Base-by-base conservation (phyloP, 2,329 filamentous ascomycete species). In the Orbilia blumenaviensis region DNA sequence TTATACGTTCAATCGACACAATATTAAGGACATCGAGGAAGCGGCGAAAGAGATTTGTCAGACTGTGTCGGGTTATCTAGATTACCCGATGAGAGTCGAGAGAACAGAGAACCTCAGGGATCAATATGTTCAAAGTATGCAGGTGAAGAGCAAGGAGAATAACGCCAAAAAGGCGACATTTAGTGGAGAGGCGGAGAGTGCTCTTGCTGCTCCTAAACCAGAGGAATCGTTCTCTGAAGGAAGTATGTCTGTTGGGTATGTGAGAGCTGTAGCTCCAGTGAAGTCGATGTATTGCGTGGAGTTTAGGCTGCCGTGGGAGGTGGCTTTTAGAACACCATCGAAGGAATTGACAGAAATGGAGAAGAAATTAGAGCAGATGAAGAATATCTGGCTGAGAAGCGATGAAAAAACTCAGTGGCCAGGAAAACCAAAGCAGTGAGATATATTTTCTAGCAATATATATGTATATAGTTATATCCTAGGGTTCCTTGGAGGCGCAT, bases 241-340 rank as follows among this genome's bases (percentile, higher is more conserved):
- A 4, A 87, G 88, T 41, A 83, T 89, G 14, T 82, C 85, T 29
- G 85, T 90, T 4, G 84, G 84, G 68, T 88, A 89, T 82, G 93
- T 98, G 34, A 87, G 95, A 78, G 89, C 96, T 79, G 95, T 99
- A 66, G 92, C 93, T 72, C 95, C 95, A 3, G 91, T 92, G 81
- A 99, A 99, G 86, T 88, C 91, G 81, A 97, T 97, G 94, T 98
- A 94, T 83, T 98, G 95, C 83, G 94, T 93, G 29, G 96, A 89
- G 79, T 98, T 99, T 84, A 88, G 93, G 77, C 82, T 99, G 75
- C 95, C 95, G 1, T 84, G 85, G 34, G 89, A 92, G 80, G 92
- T 97, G 4, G 95, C 94, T 12, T 97, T 97, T 84, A 92, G 63
- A 23, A 36, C 34, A 3, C 71, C 71, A 12, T 21, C 95, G 81